Evolutionary conservation across 2,329 filamentous ascomycete species (phyloP).

Genomic region (Volutella citrinella): DNA sequence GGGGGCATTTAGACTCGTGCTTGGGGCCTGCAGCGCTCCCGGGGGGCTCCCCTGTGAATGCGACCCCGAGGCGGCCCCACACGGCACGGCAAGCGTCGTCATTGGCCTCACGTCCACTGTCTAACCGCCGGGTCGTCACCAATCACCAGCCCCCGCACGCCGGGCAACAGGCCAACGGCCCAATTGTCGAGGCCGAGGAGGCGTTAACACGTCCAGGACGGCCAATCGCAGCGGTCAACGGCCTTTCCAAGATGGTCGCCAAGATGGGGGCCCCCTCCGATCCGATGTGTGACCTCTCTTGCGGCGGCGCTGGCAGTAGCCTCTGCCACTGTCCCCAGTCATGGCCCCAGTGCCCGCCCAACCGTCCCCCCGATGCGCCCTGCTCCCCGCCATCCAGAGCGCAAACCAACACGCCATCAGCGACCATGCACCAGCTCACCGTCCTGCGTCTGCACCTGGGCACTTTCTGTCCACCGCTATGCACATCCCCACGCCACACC

Average conservation of each 20-base stretch:
- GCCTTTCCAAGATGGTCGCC: no score
- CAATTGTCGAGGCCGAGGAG: conserved; percentile 1
- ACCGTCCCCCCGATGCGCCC: no score
- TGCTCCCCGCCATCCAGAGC: not conserved
- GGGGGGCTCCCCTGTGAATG: conserved; percentile 1
- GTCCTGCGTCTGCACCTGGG: conserved; percentile 1
- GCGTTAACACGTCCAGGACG: no score
- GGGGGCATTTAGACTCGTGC: no score
- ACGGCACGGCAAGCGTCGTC: conserved; percentile 21
- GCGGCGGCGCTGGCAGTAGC: no score
- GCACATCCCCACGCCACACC: conserved; percentile 1
- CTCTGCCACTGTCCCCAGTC: no score
- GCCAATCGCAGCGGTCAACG: no score
- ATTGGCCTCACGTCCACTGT: conserved; percentile 31
- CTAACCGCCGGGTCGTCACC: conserved; percentile 38
- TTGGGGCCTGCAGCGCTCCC: conserved; percentile 1
- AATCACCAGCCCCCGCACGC: conserved; percentile 25
- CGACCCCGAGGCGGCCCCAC: not conserved
- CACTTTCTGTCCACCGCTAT: not conserved
- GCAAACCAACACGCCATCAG: no score
- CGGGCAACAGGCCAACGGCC: no score
- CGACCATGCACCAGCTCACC: conserved; percentile 9
- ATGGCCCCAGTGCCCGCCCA: no score
- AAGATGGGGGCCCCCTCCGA: no score
- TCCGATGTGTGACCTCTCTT: conserved; percentile 5